These are phyloP conservation scores for Globisporangium alternatum DNA, from an alignment of 352 stramenopile genomes.

Conservation along the genomic window DNA sequence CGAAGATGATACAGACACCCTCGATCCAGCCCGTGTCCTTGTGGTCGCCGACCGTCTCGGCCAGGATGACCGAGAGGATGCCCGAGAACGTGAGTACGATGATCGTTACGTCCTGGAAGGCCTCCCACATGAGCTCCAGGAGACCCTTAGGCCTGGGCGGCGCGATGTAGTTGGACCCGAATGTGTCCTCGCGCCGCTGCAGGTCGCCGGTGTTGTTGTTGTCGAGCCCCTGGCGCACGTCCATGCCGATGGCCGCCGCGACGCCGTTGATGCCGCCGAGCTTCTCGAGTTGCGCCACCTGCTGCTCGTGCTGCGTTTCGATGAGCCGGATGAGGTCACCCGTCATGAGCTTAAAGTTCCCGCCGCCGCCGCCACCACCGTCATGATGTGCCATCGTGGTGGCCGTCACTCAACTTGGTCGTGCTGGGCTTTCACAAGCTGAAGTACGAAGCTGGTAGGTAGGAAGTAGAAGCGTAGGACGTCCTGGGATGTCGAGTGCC, in stretches of 20 bases:
- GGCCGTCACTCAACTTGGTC: neutral
- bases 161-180: constrained; percentile 69
- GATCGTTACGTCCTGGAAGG: constrained; percentile 83
- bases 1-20: constrained; percentile 89
- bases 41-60: constrained; percentile 53
- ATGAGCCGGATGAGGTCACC: constrained; percentile 67
- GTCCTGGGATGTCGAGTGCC: neutral
- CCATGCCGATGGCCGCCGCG: constrained; percentile 37
- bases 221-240: constrained; percentile 49
- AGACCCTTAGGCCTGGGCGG: constrained; percentile 47
- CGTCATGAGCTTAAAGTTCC: constrained; percentile 40
- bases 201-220: constrained; percentile 42
- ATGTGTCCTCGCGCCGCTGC: constrained; percentile 47
- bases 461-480: neutral
- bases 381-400: constrained; percentile 6
- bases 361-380: neutral
- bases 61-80: constrained; percentile 51
- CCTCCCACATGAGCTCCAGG: constrained; percentile 86
- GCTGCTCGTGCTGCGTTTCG: constrained; percentile 60
- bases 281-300: constrained; percentile 48
- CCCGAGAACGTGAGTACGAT: constrained; percentile 58
- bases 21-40: constrained; percentile 84
- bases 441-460: too few relatives aligned
- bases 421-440: neutral
- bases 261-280: constrained; percentile 60